Conservation (phyloP, 306 rosid species). For the Begonia fuchsioides region DNA sequence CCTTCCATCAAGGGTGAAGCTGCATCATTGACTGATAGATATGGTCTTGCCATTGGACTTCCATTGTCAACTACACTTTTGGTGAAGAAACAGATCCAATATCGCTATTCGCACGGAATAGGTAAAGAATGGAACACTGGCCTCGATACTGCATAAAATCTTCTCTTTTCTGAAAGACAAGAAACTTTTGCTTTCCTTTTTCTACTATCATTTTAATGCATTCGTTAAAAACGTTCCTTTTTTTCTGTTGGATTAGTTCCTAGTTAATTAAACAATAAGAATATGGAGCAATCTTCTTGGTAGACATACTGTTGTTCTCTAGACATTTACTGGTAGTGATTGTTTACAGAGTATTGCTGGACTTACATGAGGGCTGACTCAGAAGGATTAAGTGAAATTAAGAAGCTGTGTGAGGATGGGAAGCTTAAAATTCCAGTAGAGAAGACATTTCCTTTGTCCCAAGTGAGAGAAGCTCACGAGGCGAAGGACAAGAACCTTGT, state of each 20-base stretch:
- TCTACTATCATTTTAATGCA: too few relatives aligned
- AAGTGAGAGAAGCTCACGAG: constrained; percentile 77
- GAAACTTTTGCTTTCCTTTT: too few relatives aligned
- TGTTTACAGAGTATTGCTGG: constrained; percentile 61
- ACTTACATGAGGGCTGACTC: constrained; percentile 79
- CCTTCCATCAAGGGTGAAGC: constrained; percentile 66
- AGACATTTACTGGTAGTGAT: too few relatives aligned
- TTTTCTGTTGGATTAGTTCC: too few relatives aligned
- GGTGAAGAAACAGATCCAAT: constrained; percentile 48
- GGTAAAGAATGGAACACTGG: constrained; percentile 24
- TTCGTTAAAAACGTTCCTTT: too few relatives aligned
- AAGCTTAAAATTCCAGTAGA: constrained; percentile 75
- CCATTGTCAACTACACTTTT: constrained; percentile 41
- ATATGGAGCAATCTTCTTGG: too few relatives aligned
- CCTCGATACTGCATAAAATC: too few relatives aligned
- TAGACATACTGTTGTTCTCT: too few relatives aligned
- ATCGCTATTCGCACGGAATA: constrained; percentile 58
- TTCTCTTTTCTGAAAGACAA: too few relatives aligned
- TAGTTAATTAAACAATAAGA: too few relatives aligned
- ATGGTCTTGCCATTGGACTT: constrained; percentile 64
- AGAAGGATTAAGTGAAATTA: constrained; percentile 69
- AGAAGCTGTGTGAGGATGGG: constrained; percentile 63
- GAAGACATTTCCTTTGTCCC: constrained; percentile 66
- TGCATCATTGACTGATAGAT: constrained; percentile 63
- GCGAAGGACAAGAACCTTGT: constrained; percentile 62